Percentiles rank a stretch among this genome's conserved stretches.
Evolutionary conservation across 139 green algal genomes (phyloP).

Genomic region (Nannochloris sp.): DNA sequence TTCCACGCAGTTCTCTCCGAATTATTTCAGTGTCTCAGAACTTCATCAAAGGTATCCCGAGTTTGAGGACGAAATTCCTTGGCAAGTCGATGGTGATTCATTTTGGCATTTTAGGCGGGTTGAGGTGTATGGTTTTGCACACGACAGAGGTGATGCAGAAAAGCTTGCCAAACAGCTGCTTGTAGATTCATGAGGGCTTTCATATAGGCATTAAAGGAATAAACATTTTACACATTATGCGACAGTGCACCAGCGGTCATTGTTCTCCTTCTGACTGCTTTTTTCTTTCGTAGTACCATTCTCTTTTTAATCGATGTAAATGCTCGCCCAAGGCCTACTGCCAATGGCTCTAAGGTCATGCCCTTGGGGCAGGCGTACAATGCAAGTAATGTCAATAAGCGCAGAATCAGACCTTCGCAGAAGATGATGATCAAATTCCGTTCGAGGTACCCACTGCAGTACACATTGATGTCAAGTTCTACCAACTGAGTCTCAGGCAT

Average conservation of each 20-base stretch:
- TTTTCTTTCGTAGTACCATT: neutral
- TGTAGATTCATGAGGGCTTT: neutral
- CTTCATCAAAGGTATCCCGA: slow-evolving; percentile 74
- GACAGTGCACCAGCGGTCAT: slow-evolving; percentile 1
- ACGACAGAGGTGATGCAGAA: slow-evolving; percentile 12
- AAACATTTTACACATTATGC: neutral
- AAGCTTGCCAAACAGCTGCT: slow-evolving; percentile 13
- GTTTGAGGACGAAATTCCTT: slow-evolving; percentile 20
- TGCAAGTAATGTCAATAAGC: slow-evolving; percentile 13
- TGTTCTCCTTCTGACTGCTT: neutral
- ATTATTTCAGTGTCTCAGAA: slow-evolving; percentile 71
- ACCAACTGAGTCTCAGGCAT: neutral
- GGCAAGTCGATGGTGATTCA: neutral
- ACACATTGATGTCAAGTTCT: slow-evolving; percentile 17
- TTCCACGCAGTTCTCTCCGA: slow-evolving; percentile 68
- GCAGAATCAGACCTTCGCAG: slow-evolving; percentile 9
- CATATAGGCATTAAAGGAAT: no score
- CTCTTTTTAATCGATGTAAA: neutral
- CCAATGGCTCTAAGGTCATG: slow-evolving; percentile 7
- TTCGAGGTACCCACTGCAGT: slow-evolving; percentile 16
- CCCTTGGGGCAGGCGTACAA: slow-evolving; percentile 16
- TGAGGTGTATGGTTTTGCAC: slow-evolving; percentile 46
- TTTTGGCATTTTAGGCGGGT: slow-evolving; percentile 78
- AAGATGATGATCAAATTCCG: slow-evolving; percentile 13
- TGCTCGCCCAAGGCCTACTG: neutral